phyloP scores from a whole-genome alignment of 2,329 filamentous ascomycete species.

The Curvularia eragrostidis region DNA sequence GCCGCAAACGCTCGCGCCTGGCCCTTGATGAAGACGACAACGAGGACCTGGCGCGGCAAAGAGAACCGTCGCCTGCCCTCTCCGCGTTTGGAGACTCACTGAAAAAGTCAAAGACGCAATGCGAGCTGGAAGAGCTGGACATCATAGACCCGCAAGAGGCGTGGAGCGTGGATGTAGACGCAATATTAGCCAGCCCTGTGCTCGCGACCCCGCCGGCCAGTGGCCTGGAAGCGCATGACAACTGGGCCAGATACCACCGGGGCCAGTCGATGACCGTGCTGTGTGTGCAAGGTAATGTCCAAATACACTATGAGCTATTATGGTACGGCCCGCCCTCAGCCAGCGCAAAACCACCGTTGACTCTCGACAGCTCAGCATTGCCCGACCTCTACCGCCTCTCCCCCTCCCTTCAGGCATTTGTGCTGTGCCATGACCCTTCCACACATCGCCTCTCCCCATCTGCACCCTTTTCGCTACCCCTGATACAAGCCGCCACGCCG shows the following conservation, averaged over 20 bases:
- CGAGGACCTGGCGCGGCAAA: conserved; percentile 26
- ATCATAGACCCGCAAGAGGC: conserved; percentile 38
- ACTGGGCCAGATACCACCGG: conserved; percentile 30
- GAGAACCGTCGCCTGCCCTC: conserved; percentile 30
- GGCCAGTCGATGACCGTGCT: conserved; percentile 35
- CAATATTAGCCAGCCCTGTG: conserved; percentile 40
- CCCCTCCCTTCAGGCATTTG: conserved; percentile 42
- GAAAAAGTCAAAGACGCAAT: conserved; percentile 46
- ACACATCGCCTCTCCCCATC: conserved; percentile 36
- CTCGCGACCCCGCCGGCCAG: conserved; percentile 26
- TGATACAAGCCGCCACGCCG: conserved; percentile 42
- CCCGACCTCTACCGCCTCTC: conserved; percentile 42
- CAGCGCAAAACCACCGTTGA: neutral
- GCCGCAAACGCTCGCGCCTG: conserved; percentile 46
- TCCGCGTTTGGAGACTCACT: conserved; percentile 33
- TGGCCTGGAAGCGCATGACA: conserved; percentile 35
- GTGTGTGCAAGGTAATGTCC: conserved; percentile 45
- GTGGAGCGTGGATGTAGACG: conserved; percentile 43
- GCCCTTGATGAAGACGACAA: conserved; percentile 36
- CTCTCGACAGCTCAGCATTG: conserved; percentile 30
- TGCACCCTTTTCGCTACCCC: conserved; percentile 38
- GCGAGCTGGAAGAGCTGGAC: conserved; percentile 46
- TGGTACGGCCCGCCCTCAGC: conserved; percentile 29
- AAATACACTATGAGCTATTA: conserved; percentile 46
- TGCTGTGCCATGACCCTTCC: conserved; percentile 45